Base-by-base conservation (phyloP, 2,329 filamentous ascomycete species). In the Sclerotinia spermophila region DNA sequence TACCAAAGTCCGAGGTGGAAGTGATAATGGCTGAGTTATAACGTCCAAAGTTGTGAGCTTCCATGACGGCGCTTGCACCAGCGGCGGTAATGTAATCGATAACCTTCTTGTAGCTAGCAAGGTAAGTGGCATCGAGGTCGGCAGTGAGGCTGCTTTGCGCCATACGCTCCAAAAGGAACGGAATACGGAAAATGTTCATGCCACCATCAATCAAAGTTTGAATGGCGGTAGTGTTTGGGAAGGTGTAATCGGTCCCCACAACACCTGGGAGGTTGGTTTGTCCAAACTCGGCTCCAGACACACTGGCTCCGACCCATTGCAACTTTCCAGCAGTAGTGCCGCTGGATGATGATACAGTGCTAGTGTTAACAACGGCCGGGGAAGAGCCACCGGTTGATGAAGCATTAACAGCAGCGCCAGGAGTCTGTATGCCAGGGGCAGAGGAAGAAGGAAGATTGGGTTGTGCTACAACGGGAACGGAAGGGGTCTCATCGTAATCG, bases 251-350 rank as follows among this genome's bases (percentile, higher is more conserved):
- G 68, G 82, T 89, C 65, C 82, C 84, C 69, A 86, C 82, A 1
- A 79, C 79, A 15, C 88, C 88, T 2, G 88, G 88, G 44, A 89
- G 81, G 67, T 81, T 83, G 35, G 77, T 80, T 71, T 85, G 82
- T 55, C 88, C 88, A 72, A 90, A 90, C 74, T 91, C 89, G 56
- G 87, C 87, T 19, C 87, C 88, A 30, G 86, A 85, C 77, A 89
- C 77, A 65, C 77, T 77, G 56, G 75, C 76, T 61, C 74, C 74
- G 48, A 74, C 65, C 42, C 60, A 75, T 66, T 71, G 58, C 33
- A 75, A 72, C 42, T 69, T 74, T 58, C 74, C 72, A 19, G 67
- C 58, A 38, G 45, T 7, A 30, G 59, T 19, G 17, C 30, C 13
- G 33, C 44, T 11, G 4, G 68, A 44, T 33, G 62, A 15, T 40